Base-by-base conservation (phyloP, 139 green algal genomes). In the Parachlorella kessleri region DNA sequence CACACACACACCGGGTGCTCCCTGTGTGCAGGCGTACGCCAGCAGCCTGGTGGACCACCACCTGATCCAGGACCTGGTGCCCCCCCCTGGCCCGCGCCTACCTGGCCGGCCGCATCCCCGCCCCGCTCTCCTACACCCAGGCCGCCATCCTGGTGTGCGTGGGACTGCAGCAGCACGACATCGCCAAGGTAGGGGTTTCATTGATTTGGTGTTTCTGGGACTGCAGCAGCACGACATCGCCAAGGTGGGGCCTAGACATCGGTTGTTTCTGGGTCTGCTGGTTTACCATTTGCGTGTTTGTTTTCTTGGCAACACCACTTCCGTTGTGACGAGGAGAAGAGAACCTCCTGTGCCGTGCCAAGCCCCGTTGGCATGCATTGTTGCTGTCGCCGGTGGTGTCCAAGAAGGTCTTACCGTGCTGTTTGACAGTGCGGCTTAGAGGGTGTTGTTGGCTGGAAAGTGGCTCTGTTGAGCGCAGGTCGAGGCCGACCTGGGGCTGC, bases 21-120 rank as follows among this genome's bases (percentile, higher is more conserved):
- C 3, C 23, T 66, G 28, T 66, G 67, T 91, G 40, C 88, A 99
- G 90, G 94, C 94, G 9, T 99, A 99, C 86, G 79, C 90, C 72
- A 94, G 89, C 88, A 97, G 92, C 76, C 85, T 99, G 59, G 94
- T 98, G 35, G 97, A 99, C 87, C 94, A 98, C 86, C 96, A 99
- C 88, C 71, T 99, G 42, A 84, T 98, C 9, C 77, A 95, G 68
- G 94, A 98, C 83, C 88, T 98, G 78, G 63, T 97, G 40, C 91
- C 95, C 1, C n/a, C 41, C 86, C 3, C 81, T 99, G 48, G 86
- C 94, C 1, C 77, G 77, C 10, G 80, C 91, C 24, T 99, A 95
- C 85, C 97, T 99, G 73, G 83, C 85, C 0, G 82, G 89, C 2
- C 74, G 77, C 37, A 77, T 99, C 38, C 94, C 95, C 18, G 90